A percentile compares a stretch with the other conserved stretches of the same genome.
Conservation (phyloP, 768 basidiomycete genomes). For the Lactarius psammicola region DNA sequence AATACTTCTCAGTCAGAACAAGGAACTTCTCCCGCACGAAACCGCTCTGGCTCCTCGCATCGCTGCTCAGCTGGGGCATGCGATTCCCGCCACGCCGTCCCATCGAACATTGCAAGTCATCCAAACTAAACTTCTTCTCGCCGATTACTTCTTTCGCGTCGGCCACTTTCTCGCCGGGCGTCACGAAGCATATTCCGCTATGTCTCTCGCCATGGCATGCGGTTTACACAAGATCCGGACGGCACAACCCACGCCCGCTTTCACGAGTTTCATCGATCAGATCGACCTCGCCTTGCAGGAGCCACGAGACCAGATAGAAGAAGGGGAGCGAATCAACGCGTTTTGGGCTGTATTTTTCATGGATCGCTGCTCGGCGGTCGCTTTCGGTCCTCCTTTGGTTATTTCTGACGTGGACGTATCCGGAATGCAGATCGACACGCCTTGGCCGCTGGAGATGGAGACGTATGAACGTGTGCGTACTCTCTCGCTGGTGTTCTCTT, state of each 20-base stretch:
- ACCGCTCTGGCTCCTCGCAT: conserved; percentile 47
- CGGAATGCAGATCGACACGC: conserved; percentile 39
- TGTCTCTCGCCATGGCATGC: conserved; percentile 34
- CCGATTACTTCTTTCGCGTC: conserved; percentile 33
- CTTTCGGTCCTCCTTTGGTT: conserved; percentile 51
- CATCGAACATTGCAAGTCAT: conserved; percentile 39
- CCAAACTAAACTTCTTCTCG: conserved; percentile 38
- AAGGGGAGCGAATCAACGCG: conserved; percentile 63
- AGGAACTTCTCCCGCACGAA: conserved; percentile 33
- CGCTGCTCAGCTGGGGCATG: conserved; percentile 49
- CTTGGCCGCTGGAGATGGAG: conserved; percentile 41
- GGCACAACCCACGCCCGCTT: conserved; percentile 22
- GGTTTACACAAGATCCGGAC: conserved; percentile 33
- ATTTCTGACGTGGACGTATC: conserved; percentile 54
- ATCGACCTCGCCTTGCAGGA: conserved; percentile 37
- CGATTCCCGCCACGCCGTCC: conserved; percentile 34
- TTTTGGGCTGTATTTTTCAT: conserved; percentile 64
- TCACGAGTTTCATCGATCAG: conserved; percentile 26
- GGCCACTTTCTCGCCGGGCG: conserved; percentile 36
- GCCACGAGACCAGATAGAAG: conserved; percentile 48
- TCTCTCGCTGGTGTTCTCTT: neutral
- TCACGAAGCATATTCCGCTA: conserved; percentile 36
- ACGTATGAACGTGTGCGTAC: conserved; percentile 36
- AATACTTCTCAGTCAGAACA: conserved; percentile 32
- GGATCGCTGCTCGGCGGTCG: conserved; percentile 56